Evolutionary conservation across 129 eudicot genomes (phyloP), one percentile per base, ranked within the genome.

Genomic region (Saussurea involucrata): DNA sequence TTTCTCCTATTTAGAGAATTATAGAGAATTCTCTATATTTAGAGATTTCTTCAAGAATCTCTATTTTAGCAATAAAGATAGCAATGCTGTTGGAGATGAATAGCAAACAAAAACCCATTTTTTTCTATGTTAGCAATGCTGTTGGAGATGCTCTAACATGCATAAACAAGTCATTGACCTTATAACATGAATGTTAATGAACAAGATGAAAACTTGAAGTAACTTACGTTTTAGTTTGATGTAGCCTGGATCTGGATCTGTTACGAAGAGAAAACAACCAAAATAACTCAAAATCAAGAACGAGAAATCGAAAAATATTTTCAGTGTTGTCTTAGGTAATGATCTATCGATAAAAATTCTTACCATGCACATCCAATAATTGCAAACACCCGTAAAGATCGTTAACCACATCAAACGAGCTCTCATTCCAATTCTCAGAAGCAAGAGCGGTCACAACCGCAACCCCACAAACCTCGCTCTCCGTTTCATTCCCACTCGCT

Each of bases 161-260:
- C 4, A 28, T 64, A 64, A 24, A 3, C 17, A 40, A 40, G 49
- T 40, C 17, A 40, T 40, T 1, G 49, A 3, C 46, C 4, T 40
- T 27, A 66, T 11, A 18, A 6, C 20, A 25, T 2, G 12, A 27
- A 66, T 28, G 21, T 31, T 17, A 68, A 68, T 22, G 71, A 66
- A 12, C 6, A 21, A 8, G 72, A 24, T 37, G 15, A 75, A 63
- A 76, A 9, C 8, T 11, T 4, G 17, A 21, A 22, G 1, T 15
- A 17, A 85, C 97, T 87, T 87, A 89, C 95, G 73, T 79, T 85
- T 92, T 24, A 92, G 27, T 85, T 83, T 82, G 82, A 92, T 69
- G 86, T 89, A 92, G 27, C 85, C 89, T 12, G 85, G 84, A 70
- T 82, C 89, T 12, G 85, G 84, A 70, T 82, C 95, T 92, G 92